phyloP scores from a whole-genome alignment of 2,329 filamentous ascomycete genomes.

The Arthrobotrys megalospora region DNA sequence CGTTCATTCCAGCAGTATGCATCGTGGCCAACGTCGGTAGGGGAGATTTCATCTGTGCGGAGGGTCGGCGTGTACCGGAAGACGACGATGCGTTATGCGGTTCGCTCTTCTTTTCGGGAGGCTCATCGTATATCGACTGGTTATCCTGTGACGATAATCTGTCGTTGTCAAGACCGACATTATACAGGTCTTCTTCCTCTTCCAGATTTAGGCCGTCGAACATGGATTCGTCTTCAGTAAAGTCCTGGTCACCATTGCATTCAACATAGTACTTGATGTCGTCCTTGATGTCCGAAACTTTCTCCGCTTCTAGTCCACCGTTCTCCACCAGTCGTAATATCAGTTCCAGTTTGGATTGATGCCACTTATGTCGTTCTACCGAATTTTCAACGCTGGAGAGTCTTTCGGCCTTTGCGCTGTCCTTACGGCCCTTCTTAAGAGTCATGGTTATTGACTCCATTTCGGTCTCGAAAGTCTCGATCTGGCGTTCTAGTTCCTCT shows the following conservation, averaged over 20 bases:
- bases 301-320: conserved; percentile 86
- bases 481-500: conserved; percentile 92
- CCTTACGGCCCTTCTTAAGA: conserved; percentile 95
- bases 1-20: conserved; percentile 78
- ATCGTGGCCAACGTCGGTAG: conserved; percentile 92
- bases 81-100: conserved; percentile 65
- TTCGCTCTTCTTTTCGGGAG: conserved; percentile 72
- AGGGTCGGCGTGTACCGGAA: conserved; percentile 78
- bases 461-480: conserved; percentile 92
- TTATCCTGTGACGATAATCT: conserved; percentile 94
- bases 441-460: conserved; percentile 86
- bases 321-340: conserved; percentile 92
- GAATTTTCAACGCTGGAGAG: conserved; percentile 86
- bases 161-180: conserved; percentile 84
- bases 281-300: conserved; percentile 90
- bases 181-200: conserved; percentile 90
- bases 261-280: conserved; percentile 95
- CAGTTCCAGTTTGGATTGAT: conserved; percentile 91
- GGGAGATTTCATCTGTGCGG: conserved; percentile 91
- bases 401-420: conserved; percentile 84
- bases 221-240: conserved; percentile 92
- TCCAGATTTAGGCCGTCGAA: conserved; percentile 95
- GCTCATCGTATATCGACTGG: conserved; percentile 90
- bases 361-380: conserved; percentile 96
- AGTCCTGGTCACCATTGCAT: conserved; percentile 89